These are phyloP conservation scores for Pichia sp. DNA, from an alignment of 1,139 yeast genomes.

Conservation along the genomic window DNA sequence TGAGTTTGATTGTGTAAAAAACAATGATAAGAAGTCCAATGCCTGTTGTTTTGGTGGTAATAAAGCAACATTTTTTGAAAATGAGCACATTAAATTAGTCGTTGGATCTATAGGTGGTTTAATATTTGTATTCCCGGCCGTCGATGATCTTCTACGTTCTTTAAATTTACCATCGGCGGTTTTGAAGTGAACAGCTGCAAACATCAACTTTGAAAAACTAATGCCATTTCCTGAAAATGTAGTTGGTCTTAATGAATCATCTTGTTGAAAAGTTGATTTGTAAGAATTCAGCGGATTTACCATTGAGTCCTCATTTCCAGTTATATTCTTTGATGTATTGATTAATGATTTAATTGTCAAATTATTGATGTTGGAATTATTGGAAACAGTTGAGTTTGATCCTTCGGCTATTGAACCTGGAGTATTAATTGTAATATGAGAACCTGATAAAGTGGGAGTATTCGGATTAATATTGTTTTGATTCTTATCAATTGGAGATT, in stretches of 20 bases:
- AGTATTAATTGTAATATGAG: neutral
- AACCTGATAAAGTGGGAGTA: neutral
- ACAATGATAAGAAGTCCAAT: conserved; percentile 55
- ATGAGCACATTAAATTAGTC: conserved; percentile 15
- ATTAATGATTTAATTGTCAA: neutral
- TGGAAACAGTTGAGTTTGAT: neutral
- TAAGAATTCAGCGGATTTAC: conserved; percentile 2
- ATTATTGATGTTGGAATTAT: neutral
- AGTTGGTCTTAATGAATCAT: conserved; percentile 6
- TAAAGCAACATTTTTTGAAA: conserved; percentile 17
- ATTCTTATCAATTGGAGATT: neutral
- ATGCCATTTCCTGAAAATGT: conserved; percentile 26
- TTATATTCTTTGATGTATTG: neutral
- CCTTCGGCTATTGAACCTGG: neutral
- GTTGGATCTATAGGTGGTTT: conserved; percentile 27
- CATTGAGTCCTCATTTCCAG: neutral
- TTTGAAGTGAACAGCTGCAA: conserved; percentile 66
- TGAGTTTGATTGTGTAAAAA: conserved; percentile 73
- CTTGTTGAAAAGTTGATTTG: neutral
- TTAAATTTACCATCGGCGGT: conserved; percentile 12
- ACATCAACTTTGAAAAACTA: conserved; percentile 67
- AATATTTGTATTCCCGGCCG: neutral
- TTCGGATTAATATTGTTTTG: neutral
- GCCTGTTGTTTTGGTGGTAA: conserved; percentile 73
- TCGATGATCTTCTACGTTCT: conserved; percentile 7